A percentile compares a stretch with the other conserved stretches of the same genome.
Conservation (phyloP, 2,329 filamentous ascomycete genomes). For the Botryotinia calthae region DNA sequence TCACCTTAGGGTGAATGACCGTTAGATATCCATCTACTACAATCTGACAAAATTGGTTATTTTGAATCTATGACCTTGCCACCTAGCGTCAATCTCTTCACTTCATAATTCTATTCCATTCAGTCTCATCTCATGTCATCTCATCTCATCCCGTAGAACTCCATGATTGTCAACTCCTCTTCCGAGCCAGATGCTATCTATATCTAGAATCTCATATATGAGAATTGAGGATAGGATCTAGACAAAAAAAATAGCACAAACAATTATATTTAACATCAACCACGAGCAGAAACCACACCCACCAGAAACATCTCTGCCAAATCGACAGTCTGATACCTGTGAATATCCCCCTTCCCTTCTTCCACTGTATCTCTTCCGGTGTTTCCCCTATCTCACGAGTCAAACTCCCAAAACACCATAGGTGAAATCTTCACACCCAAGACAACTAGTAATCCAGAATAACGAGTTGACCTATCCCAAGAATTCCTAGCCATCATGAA, state of each 20-base stretch:
- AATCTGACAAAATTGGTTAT: fast-evolving
- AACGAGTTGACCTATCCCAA: not conserved
- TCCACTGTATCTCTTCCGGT: no score
- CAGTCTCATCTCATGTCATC: no score
- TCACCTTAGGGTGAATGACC: fast-evolving
- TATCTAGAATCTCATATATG: no score
- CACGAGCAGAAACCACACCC: not conserved
- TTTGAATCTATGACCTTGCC: no score
- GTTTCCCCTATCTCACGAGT: not conserved
- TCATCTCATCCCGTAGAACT: no score
- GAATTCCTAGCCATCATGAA: not conserved
- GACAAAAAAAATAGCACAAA: not conserved
- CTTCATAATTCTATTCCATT: no score
- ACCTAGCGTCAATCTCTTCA: no score
- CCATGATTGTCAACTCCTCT: no score
- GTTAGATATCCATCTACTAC: not conserved
- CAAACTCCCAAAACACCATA: not conserved
- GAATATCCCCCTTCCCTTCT: not conserved
- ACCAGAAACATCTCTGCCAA: not conserved
- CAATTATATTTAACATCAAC: not conserved
- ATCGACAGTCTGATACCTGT: fast-evolving
- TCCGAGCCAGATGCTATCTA: no score
- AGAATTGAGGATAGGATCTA: no score
- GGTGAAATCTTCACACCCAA: no score
- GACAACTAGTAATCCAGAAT: not conserved